phyloP scores from a whole-genome alignment of 2,329 filamentous ascomycete genomes.

The Claviceps sorghi region DNA sequence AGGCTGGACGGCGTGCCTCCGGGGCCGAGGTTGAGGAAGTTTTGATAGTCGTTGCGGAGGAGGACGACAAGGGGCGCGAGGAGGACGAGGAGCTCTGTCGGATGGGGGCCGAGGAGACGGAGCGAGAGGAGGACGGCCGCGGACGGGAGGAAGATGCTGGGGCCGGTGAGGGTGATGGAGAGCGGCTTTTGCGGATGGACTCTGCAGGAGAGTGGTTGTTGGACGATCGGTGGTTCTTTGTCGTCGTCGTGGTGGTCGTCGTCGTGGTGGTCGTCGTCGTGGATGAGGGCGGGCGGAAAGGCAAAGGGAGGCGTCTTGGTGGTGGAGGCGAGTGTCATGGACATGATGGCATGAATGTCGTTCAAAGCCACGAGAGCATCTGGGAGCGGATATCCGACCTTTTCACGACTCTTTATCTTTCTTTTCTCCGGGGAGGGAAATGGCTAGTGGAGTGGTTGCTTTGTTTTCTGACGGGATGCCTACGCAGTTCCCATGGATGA shows the following conservation, averaged over 20 bases:
- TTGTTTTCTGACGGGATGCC: not conserved
- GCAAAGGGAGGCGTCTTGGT: not conserved
- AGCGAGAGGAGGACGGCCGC: slow-evolving; percentile 35
- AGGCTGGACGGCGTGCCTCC: slow-evolving; percentile 67
- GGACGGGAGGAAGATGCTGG: slow-evolving; percentile 30
- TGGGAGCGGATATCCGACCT: not conserved
- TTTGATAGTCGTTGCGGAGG: slow-evolving; percentile 57
- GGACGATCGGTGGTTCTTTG: not conserved
- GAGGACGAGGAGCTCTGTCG: slow-evolving; percentile 35
- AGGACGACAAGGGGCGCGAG: slow-evolving; percentile 33
- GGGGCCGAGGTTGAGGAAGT: slow-evolving; percentile 63
- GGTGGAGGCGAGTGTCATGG: slow-evolving; percentile 1
- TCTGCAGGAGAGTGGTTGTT: slow-evolving; percentile 4
- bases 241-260: not conserved
- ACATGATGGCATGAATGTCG: not conserved
- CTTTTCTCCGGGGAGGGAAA: not conserved
- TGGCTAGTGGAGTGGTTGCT: not conserved
- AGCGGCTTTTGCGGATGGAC: slow-evolving; percentile 33
- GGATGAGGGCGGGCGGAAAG: not conserved
- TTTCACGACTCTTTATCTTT: not conserved
- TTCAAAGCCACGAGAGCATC: not conserved
- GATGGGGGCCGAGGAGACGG: slow-evolving; percentile 32
- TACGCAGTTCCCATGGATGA: not conserved
- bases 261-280: not conserved
- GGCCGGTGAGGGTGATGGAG: slow-evolving; percentile 37